Conservation (phyloP, 129 eudicot species). For the Mikania micrantha region DNA sequence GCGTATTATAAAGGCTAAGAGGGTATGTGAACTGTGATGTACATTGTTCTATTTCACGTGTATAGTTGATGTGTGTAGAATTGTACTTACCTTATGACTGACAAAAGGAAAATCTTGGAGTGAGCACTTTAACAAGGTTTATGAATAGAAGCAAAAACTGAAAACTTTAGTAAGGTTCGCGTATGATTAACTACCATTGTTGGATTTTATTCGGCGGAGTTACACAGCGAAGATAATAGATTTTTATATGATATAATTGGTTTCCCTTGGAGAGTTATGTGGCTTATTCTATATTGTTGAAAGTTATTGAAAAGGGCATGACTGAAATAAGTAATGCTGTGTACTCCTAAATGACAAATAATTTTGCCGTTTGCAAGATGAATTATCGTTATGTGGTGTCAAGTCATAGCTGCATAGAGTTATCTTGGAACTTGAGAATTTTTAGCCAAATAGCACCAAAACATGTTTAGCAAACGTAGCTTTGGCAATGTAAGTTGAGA, state of each 20-base stretch:
- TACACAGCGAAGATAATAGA: background rate
- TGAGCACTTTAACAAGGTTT: background rate
- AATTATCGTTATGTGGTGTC: background rate
- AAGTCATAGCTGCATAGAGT: background rate
- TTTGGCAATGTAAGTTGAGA: background rate
- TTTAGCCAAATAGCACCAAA: background rate
- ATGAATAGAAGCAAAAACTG: background rate
- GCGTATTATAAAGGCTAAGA: background rate
- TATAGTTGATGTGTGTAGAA: slow-evolving; percentile 8
- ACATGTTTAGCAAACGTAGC: background rate
- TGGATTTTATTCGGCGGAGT: background rate
- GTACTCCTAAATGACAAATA: background rate
- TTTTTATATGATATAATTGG: background rate
- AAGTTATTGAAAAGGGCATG: background rate
- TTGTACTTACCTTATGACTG: background rate
- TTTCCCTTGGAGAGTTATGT: background rate
- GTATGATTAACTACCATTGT: background rate
- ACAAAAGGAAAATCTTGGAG: background rate
- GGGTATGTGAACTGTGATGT: background rate
- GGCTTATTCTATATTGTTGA: background rate
- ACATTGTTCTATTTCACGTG: background rate
- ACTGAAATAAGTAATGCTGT: background rate
- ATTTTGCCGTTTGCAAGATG: background rate
- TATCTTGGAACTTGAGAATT: background rate
- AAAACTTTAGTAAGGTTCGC: background rate